Percentiles rank a stretch among this genome's conserved stretches.
These are phyloP conservation scores for Yamadazyma sp. DNA, from an alignment of 805 yeast genomes.

Conservation along the genomic window DNA sequence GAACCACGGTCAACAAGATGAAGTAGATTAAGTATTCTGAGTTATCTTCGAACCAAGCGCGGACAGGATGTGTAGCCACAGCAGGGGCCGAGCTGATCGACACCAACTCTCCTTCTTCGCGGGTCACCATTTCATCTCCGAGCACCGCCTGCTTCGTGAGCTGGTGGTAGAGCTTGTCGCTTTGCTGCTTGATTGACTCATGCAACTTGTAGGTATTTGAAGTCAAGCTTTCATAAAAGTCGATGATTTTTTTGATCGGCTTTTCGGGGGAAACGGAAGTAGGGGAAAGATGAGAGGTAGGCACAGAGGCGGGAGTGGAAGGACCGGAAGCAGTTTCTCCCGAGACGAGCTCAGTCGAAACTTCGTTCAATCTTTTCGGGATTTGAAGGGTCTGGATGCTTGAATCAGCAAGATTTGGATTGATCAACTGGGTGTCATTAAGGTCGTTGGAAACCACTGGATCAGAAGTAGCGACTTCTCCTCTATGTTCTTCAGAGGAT, in stretches of 20 bases:
- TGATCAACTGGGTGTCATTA: background rate
- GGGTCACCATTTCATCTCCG: background rate
- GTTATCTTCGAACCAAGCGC: constrained; percentile 10
- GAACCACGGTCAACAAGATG: background rate
- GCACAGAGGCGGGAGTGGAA: background rate
- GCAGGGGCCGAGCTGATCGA: constrained; percentile 1
- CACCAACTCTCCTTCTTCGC: constrained; percentile 1
- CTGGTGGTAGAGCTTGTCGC: constrained; percentile 19
- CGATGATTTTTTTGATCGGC: constrained; percentile 17
- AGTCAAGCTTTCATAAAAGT: constrained; percentile 25
- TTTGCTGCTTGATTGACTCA: constrained; percentile 24
- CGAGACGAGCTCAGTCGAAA: background rate
- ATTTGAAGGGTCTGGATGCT: constrained; percentile 21
- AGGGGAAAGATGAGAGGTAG: too few species aligned
- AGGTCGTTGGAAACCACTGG: constrained; percentile 1
- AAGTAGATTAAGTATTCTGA: constrained; percentile 15
- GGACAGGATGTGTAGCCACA: background rate
- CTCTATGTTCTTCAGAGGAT: too few species aligned
- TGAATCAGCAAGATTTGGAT: too few species aligned
- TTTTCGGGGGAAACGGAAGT: background rate
- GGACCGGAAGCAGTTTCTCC: background rate
- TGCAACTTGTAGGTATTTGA: constrained; percentile 15
- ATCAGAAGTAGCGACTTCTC: constrained; percentile 5
- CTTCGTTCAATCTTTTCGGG: too few species aligned
- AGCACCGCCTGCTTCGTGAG: constrained; percentile 1